Evolutionary conservation across 768 basidiomycete genomes (phyloP).

Genomic region (Rhodotorula graminis): DNA sequence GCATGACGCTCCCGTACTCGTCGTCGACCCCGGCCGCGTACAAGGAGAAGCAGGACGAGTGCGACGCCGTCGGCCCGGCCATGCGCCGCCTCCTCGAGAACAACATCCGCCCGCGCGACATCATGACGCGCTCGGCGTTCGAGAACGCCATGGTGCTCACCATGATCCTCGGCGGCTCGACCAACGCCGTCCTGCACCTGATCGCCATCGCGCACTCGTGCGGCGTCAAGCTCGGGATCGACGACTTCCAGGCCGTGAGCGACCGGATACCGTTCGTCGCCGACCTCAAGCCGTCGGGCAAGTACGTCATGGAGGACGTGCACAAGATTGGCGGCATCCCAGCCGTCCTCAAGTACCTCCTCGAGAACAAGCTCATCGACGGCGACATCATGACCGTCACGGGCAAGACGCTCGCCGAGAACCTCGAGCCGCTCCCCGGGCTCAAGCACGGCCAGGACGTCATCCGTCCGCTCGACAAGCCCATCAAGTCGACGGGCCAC

Average conservation of each 20-base stretch:
- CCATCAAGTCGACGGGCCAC: constrained; percentile 85
- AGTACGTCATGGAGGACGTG: constrained; percentile 98
- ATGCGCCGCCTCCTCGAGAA: constrained; percentile 83
- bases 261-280: constrained; percentile 91
- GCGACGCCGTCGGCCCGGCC: constrained; percentile 68
- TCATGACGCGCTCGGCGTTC: constrained; percentile 94
- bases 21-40: constrained; percentile 94
- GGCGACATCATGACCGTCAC: constrained; percentile 89
- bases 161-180: constrained; percentile 95
- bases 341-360: constrained; percentile 66
- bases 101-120: constrained; percentile 86
- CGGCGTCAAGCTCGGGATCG: constrained; percentile 77
- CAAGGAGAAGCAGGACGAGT: constrained; percentile 79
- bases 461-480: constrained; percentile 76
- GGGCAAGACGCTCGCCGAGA: constrained; percentile 82
- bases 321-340: constrained; percentile 95
- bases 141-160: constrained; percentile 97
- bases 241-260: constrained; percentile 90
- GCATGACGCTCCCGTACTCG: constrained; percentile 95
- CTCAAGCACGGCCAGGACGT: constrained; percentile 68
- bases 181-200: constrained; percentile 93
- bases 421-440: constrained; percentile 73
- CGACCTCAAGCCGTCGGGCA: constrained; percentile 93
- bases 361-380: constrained; percentile 82
- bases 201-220: constrained; percentile 96